A percentile compares a stretch with the other conserved stretches of the same genome.
phyloP scores from a whole-genome alignment of 2,329 filamentous ascomycete genomes.

The Exophiala bonariae region DNA sequence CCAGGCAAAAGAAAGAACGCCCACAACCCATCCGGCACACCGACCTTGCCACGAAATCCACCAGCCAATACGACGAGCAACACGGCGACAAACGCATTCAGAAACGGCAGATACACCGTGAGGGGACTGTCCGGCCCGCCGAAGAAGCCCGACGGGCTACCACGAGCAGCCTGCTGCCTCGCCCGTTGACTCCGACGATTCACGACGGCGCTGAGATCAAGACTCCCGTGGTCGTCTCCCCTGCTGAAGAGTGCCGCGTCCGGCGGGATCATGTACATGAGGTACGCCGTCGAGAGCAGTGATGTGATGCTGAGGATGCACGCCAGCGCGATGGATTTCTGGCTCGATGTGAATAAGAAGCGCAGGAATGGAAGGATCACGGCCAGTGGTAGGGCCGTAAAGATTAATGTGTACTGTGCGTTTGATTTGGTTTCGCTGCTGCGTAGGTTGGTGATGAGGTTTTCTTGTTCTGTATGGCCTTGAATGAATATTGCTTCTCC shows the following conservation, averaged over 20 bases:
- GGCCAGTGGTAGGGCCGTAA: constrained; percentile 24
- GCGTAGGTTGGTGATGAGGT: constrained; percentile 22
- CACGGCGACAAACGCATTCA: constrained; percentile 21
- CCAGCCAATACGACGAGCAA: constrained; percentile 18
- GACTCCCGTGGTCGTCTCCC: neutral
- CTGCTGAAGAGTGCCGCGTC: neutral
- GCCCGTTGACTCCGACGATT: neutral
- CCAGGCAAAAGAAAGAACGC: constrained; percentile 26
- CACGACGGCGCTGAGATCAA: neutral
- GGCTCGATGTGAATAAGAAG: constrained; percentile 15
- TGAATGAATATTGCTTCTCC: neutral
- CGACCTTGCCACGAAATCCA: constrained; percentile 12
- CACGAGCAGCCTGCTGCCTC: too few species aligned
- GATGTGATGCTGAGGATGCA: constrained; percentile 26
- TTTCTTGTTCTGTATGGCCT: constrained; percentile 26
- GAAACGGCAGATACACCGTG: constrained; percentile 17
- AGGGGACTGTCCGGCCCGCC: constrained; percentile 17
- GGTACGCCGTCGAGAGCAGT: constrained; percentile 23
- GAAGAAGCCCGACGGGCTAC: constrained; percentile 1
- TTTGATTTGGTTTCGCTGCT: constrained; percentile 20
- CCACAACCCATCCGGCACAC: constrained; percentile 24
- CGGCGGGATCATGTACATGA: constrained; percentile 22
- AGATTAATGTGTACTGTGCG: constrained; percentile 22
- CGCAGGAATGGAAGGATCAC: constrained; percentile 23
- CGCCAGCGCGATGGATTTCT: constrained; percentile 15